These are phyloP conservation scores for Chaetomium olivaceum DNA, from an alignment of 2,329 filamentous ascomycete genomes.

Conservation along the genomic window DNA sequence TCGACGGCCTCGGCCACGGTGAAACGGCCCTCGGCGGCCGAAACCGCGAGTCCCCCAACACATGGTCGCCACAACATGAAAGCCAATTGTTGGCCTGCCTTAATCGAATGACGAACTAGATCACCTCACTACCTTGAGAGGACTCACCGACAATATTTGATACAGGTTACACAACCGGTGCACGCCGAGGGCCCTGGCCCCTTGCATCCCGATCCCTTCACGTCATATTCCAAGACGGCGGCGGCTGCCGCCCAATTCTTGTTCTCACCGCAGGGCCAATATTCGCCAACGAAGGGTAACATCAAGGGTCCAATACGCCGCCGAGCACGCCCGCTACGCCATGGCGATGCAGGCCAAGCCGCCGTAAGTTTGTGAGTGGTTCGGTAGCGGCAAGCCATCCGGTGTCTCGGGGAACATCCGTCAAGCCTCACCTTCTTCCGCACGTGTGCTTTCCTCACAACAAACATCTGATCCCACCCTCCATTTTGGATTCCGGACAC, in stretches of 20 bases:
- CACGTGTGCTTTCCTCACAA: not conserved
- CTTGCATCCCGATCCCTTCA: too few species aligned
- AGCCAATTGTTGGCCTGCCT: not conserved
- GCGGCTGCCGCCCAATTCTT: too few species aligned
- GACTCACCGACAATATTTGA: not conserved
- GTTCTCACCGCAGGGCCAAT: not conserved
- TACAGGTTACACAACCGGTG: not conserved
- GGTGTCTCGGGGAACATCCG: not conserved
- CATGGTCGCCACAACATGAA: not conserved
- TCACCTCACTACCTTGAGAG: not conserved
- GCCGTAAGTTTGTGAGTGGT: not conserved
- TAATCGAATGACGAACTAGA: not conserved
- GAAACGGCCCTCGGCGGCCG: conserved; percentile 4
- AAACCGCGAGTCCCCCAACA: too few species aligned
- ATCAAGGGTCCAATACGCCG: not conserved
- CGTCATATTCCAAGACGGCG: too few species aligned
- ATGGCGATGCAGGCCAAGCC: not conserved
- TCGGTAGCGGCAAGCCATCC: not conserved
- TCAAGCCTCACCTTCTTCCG: not conserved
- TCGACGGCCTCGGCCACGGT: not conserved
- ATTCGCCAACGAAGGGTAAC: not conserved
- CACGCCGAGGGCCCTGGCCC: not conserved
- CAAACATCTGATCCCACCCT: not conserved
- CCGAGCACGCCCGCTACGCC: not conserved
- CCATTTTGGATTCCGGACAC: not conserved